Conservation (phyloP, 257 asterid genomes). For the Knoxia roxburghii region DNA sequence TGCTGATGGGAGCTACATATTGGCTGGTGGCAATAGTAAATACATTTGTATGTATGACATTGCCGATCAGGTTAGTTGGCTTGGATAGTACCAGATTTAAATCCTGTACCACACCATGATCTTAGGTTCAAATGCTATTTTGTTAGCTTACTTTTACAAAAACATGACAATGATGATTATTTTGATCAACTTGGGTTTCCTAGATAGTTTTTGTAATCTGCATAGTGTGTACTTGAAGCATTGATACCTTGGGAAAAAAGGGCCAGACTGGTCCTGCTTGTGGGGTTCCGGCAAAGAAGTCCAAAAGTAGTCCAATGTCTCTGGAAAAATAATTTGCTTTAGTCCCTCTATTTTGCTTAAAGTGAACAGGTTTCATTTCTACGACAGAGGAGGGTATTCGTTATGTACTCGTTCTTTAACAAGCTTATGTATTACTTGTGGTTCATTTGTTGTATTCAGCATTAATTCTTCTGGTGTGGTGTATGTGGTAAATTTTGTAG, state of each 20-base stretch:
- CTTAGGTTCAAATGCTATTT: neutral
- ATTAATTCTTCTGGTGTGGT: neutral
- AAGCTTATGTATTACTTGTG: neutral
- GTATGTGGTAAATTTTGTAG: slow-evolving; percentile 28
- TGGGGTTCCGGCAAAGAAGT: too few species aligned
- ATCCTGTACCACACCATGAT: neutral
- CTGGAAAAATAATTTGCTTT: too few species aligned
- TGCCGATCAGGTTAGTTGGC: slow-evolving; percentile 83
- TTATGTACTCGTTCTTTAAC: neutral
- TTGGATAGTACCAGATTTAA: neutral
- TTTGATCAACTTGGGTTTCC: neutral
- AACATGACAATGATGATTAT: neutral
- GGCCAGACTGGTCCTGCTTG: too few species aligned
- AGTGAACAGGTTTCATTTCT: neutral
- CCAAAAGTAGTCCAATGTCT: too few species aligned
- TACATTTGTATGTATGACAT: slow-evolving; percentile 92
- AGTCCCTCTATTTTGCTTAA: too few species aligned
- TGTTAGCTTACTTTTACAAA: neutral
- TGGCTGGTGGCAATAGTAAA: slow-evolving; percentile 97
- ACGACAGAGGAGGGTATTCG: neutral
- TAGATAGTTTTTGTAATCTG: neutral
- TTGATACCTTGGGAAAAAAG: too few species aligned
- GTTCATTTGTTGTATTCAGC: neutral
- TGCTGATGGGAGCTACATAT: slow-evolving; percentile 94
- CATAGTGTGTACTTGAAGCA: neutral